Evolutionary conservation across 768 basidiomycete genomes (phyloP).

Genomic region (Leccinum incarnatum): DNA sequence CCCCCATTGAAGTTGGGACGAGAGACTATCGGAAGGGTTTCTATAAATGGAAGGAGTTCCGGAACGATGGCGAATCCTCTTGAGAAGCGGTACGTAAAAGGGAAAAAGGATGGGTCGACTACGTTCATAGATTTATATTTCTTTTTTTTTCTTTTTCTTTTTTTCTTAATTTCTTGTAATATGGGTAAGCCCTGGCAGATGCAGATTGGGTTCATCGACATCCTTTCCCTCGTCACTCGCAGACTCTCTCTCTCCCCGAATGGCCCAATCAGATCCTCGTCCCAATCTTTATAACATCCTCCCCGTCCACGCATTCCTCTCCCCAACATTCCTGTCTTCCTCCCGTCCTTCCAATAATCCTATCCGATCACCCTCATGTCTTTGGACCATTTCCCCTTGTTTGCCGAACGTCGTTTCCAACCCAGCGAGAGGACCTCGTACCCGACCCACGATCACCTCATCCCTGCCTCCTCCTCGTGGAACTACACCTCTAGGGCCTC

Average conservation of each 20-base stretch:
- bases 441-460: constrained; percentile 21
- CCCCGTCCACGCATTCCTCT: constrained; percentile 7
- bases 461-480: constrained; percentile 25
- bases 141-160: neutral
- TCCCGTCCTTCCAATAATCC: neutral
- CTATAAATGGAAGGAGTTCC: constrained; percentile 7
- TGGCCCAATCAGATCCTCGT: constrained; percentile 26
- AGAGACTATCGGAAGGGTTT: neutral
- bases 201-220: constrained; percentile 25
- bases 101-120: constrained; percentile 8
- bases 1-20: neutral
- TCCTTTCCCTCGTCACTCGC: neutral
- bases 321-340: constrained; percentile 5
- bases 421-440: constrained; percentile 24
- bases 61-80: constrained; percentile 15
- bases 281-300: constrained; percentile 27
- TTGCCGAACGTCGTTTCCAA: constrained; percentile 33
- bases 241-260: constrained; percentile 6
- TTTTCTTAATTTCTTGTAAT: neutral
- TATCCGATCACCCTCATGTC: constrained; percentile 25
- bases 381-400: constrained; percentile 33
- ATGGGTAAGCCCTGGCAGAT: neutral
- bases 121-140: neutral
- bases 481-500: constrained; percentile 24
- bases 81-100: constrained; percentile 21